Conservation (phyloP, 2,329 filamentous ascomycete species). For the Basipetospora chlamydospora region DNA sequence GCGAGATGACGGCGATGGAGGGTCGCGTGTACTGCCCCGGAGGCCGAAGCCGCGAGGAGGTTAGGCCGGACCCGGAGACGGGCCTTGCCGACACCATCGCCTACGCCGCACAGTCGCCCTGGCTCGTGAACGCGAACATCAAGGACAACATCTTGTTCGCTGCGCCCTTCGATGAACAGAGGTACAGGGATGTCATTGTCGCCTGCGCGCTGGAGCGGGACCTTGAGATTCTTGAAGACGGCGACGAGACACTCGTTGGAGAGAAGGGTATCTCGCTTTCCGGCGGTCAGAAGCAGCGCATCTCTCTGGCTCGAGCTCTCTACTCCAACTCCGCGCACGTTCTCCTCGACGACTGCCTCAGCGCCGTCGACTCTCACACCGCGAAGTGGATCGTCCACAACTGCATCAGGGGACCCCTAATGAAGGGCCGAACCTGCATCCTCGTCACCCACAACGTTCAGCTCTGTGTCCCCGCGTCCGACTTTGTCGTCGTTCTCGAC, state of each 20-base stretch:
- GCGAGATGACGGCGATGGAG: conserved; percentile 80
- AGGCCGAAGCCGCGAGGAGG: conserved; percentile 70
- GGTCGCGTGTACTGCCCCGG: conserved; percentile 78
- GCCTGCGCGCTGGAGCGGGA: conserved; percentile 87
- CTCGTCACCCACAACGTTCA: conserved; percentile 90
- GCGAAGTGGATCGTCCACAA: conserved; percentile 97
- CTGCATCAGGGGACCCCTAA: conserved; percentile 77
- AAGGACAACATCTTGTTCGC: conserved; percentile 93
- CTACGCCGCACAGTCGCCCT: conserved; percentile 92
- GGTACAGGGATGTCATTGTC: conserved; percentile 77
- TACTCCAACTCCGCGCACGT: conserved; percentile 89
- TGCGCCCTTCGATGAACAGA: conserved; percentile 60
- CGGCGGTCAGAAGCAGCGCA: conserved; percentile 93
- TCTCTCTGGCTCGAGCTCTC: conserved; percentile 89
- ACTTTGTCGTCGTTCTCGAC: conserved; percentile 71
- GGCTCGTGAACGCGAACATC: conserved; percentile 92
- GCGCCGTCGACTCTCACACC: conserved; percentile 92
- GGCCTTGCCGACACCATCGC: conserved; percentile 83
- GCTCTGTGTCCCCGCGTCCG: conserved; percentile 68
- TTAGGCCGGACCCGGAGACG: conserved; percentile 67
- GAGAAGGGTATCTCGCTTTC: conserved; percentile 96
- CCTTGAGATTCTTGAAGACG: conserved; percentile 79
- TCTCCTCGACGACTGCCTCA: conserved; percentile 86
- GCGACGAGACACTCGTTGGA: conserved; percentile 85
- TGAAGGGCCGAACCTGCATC: conserved; percentile 81